These are phyloP conservation scores for Vanrija pseudolonga DNA, from an alignment of 1,284 basidiomycete genomes.

Conservation along the genomic window DNA sequence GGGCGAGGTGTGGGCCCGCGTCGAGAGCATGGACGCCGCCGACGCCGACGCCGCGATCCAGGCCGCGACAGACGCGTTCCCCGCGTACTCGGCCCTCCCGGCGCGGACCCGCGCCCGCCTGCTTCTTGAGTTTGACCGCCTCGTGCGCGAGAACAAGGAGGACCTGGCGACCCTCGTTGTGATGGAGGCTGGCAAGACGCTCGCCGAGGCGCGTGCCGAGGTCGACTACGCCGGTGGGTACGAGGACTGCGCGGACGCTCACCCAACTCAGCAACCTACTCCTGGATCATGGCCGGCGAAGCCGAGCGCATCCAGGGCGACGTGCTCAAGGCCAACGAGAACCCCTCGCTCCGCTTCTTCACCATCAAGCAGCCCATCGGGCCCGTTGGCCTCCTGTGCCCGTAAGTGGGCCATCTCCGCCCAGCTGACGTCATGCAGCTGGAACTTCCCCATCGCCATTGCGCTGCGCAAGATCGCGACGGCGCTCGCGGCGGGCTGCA, in stretches of 20 bases:
- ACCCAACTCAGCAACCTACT: slow-evolving; percentile 18
- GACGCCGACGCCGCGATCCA: slow-evolving; percentile 20
- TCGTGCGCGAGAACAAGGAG: slow-evolving; percentile 21
- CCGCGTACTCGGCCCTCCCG: slow-evolving; percentile 2
- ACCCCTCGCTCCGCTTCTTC: slow-evolving; percentile 19
- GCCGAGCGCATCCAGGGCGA: slow-evolving; percentile 67
- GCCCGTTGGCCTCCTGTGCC: slow-evolving; percentile 37
- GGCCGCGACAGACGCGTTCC: slow-evolving; percentile 17
- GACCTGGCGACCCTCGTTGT: slow-evolving; percentile 20
- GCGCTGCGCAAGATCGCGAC: slow-evolving; percentile 69
- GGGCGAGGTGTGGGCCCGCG: slow-evolving; percentile 13
- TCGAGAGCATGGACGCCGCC: slow-evolving; percentile 11
- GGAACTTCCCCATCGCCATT: slow-evolving; percentile 87
- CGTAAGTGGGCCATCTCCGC: slow-evolving; percentile 11
- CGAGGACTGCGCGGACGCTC: no score
- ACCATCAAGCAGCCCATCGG: slow-evolving; percentile 65
- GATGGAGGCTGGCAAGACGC: slow-evolving; percentile 77
- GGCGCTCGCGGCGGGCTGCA: slow-evolving; percentile 63
- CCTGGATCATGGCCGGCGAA: slow-evolving; percentile 56
- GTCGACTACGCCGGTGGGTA: slow-evolving; percentile 54
- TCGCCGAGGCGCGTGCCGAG: slow-evolving; percentile 74
- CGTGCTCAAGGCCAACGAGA: slow-evolving; percentile 47
- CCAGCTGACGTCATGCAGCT: neutral
- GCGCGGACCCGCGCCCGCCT: slow-evolving; percentile 20
- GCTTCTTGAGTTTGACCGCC: slow-evolving; percentile 17